Base-by-base conservation (phyloP, 2,329 filamentous ascomycete genomes). In the Colletotrichum tropicale region DNA sequence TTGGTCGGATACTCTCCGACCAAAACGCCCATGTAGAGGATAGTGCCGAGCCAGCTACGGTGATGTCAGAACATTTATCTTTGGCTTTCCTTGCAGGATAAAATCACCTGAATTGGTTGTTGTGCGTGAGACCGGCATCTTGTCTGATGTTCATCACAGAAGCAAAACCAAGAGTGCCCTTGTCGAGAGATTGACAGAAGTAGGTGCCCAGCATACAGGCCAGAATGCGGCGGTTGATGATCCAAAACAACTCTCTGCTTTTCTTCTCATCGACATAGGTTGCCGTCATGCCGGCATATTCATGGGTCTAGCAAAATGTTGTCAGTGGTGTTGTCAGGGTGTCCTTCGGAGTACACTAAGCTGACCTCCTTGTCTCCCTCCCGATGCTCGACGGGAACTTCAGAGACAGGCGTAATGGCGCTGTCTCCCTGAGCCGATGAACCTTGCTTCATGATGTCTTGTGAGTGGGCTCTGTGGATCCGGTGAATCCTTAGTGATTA, bases 1-100 rank as follows among this genome's bases (percentile, higher is more conserved):
- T 4, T 89, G 86, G 77, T 90, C 90, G 0, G 90, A 91, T 1
- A 93, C 75, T 92, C 89, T 89, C 90, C 92, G 52, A 83, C 88
- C 34, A 93, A 85, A 79, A 93, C 90, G 2, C 90, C 91, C 30
- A 93, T 91, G 1, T 91, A 86, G 1, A 87, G 84, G 48, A 93
- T 91, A 4, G 89, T 91, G 15, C 89, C 88, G 18, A 93, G 81
- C n/a, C 92, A 81, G 0, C 89, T 90, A 4, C 21, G 32, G 15
- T 24, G 12, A 18, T 1, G 28, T 26, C 21, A 82, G 91, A 91
- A 73, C 91, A 85, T 70, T 30, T 61, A 2, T 88, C 2, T 16
- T 38, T 9, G 12, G 7, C 38, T 28, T 26, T 24, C 8, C 3
- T 4, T 6, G 28, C 12, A 30, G 16, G 18, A 9, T n/a, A 1